phyloP scores from a whole-genome alignment of 371 early-diverging fungal species.

The Rhizomucor pusillus region DNA sequence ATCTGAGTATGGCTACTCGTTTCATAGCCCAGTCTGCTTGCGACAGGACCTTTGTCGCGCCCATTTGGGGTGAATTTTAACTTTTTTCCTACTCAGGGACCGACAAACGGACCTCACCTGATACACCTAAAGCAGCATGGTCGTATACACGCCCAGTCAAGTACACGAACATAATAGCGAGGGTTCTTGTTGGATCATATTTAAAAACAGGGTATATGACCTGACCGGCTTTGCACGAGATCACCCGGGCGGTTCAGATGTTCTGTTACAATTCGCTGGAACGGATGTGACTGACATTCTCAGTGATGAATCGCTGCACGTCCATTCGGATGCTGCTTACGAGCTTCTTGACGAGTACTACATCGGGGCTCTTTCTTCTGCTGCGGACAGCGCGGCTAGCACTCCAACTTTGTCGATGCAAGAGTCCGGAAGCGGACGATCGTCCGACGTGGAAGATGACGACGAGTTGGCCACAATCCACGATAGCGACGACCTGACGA shows the following conservation, averaged over 20 bases:
- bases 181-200: slow-evolving; percentile 60
- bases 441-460: slow-evolving; percentile 8
- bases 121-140: background rate
- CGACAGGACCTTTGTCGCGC: no score
- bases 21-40: no score
- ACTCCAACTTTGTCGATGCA: slow-evolving; percentile 4
- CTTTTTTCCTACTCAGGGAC: no score
- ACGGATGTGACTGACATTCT: slow-evolving; percentile 68
- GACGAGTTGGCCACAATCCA: background rate
- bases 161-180: slow-evolving; percentile 15
- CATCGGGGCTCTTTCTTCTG: slow-evolving; percentile 63
- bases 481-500: background rate
- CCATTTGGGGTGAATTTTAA: no score
- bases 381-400: background rate
- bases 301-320: slow-evolving; percentile 70
- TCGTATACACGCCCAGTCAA: slow-evolving; percentile 5
- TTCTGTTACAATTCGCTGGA: slow-evolving; percentile 76
- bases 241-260: slow-evolving; percentile 81
- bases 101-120: no score
- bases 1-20: no score
- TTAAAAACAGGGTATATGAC: slow-evolving; percentile 76
- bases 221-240: slow-evolving; percentile 72
- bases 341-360: slow-evolving; percentile 77
- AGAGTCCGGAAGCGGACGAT: background rate
- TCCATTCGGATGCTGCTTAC: slow-evolving; percentile 85